Evolutionary conservation across 139 green algal species (phyloP), one percentile per base, ranked within the genome.

Genomic region (Ettlia oleoabundans): DNA sequence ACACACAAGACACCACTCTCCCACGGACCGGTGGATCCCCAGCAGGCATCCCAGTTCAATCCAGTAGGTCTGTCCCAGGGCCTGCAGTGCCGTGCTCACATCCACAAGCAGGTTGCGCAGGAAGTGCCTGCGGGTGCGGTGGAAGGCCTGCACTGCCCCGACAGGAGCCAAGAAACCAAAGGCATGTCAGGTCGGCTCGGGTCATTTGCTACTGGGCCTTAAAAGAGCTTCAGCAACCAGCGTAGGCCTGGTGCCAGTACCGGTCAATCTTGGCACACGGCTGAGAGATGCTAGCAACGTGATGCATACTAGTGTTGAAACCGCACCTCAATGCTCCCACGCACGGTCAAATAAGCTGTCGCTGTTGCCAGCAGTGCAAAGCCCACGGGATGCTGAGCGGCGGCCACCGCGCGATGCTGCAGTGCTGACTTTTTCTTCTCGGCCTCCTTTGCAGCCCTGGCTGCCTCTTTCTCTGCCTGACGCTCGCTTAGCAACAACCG

Each of bases 61-160:
- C 77, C 77, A 82, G 61, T 76, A 73, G n/a, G 30, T 40, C n/a
- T 51, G 30, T n/a, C n/a, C n/a, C 8, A 51, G 26, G 13, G 19
- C 42, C 5, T 76, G 32, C 77, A 82, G 77, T 15, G 64, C 77
- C 6, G 43, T 26, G 21, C 63, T 66, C 30, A 82, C 37, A 22
- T 82, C 77, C 8, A 76, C 35, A 32, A 82, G 77, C 77, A 82
- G 77, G 38, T 66, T 63, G 58, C 77, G 77, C 77, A 82, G 64
- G 43, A 76, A 82, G 77, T 24, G 4, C 40, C 77, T 41, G 22
- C 77, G 77, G 4, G 18, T 28, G 40, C 22, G 40, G 41, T 82
- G 76, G 55, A 82, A 82, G 0, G 26, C 73, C 73, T 78, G 71
- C 42, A 28, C 37, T 38, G 40, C 30, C 30, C 62, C 21, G 9